Conservation (phyloP, 2,329 filamentous ascomycete species). For the Nemania bipapillata region DNA sequence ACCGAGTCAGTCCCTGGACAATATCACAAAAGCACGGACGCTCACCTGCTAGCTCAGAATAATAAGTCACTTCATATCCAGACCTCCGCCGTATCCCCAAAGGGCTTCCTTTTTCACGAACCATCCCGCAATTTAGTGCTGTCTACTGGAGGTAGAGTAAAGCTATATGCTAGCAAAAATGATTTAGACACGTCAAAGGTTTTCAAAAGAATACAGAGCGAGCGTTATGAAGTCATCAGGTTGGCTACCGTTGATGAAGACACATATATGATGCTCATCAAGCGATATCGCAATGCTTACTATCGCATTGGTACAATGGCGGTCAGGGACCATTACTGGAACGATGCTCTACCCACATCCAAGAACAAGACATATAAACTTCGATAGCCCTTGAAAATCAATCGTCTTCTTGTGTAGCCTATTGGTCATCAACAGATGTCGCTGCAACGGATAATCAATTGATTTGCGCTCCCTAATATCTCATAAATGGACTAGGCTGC, state of each 20-base stretch:
- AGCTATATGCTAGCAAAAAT: conserved; percentile 31
- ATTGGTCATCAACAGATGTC: too few relatives aligned
- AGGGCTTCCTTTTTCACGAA: conserved; percentile 21
- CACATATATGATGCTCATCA: conserved; percentile 35
- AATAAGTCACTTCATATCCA: conserved; percentile 31
- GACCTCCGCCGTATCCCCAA: conserved; percentile 16
- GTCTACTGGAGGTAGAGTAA: conserved; percentile 16
- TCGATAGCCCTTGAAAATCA: conserved; percentile 5
- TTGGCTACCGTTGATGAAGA: conserved; percentile 26
- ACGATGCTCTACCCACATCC: conserved; percentile 8
- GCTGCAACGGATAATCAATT: too few relatives aligned
- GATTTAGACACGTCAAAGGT: conserved; percentile 30
- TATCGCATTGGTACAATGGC: conserved; percentile 36
- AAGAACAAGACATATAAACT: conserved; percentile 29
- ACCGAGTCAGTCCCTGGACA: conserved; percentile 10
- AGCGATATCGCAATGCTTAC: conserved; percentile 26
- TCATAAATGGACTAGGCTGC: too few relatives aligned
- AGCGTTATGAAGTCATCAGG: conserved; percentile 28
- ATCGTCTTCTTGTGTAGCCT: too few relatives aligned
- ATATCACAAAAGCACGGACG: conserved; percentile 12
- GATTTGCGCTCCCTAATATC: too few relatives aligned
- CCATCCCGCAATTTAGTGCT: background rate
- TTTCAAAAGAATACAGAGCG: conserved; percentile 31
- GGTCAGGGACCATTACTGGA: conserved; percentile 18
- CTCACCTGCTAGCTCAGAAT: conserved; percentile 2